Evolutionary conservation across 164 flowering plant genomes (phyloP).

Genomic region (Platanus orientalis): DNA sequence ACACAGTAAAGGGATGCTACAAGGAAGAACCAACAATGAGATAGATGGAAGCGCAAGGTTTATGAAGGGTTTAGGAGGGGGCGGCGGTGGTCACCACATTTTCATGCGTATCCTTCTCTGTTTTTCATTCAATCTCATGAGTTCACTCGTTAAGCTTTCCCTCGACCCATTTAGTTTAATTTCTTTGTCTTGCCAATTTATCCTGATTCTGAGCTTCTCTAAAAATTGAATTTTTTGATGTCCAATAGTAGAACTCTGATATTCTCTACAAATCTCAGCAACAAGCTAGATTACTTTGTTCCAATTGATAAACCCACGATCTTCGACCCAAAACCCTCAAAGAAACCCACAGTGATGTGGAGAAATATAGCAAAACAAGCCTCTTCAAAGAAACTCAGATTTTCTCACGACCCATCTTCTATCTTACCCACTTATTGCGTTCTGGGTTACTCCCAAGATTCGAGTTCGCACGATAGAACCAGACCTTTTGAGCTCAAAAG

Average conservation of each 20-base stretch:
- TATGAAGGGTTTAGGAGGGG: no score
- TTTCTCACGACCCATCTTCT: constrained; percentile 3
- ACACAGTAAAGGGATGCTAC: no score
- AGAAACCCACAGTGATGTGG: constrained; percentile 36
- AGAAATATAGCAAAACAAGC: constrained; percentile 30
- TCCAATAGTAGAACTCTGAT: constrained; percentile 2
- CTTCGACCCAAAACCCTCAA: not conserved
- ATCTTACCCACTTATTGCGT: constrained; percentile 7
- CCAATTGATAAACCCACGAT: not conserved
- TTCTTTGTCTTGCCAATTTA: not conserved
- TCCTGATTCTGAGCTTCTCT: not conserved
- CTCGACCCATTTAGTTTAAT: not conserved
- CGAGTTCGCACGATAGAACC: constrained; percentile 11
- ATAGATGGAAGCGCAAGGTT: no score
- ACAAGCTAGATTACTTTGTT: not conserved
- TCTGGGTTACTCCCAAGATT: constrained; percentile 6
- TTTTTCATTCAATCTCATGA: no score
- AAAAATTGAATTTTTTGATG: constrained; percentile 5
- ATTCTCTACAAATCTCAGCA: constrained; percentile 6
- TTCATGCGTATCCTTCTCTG: no score
- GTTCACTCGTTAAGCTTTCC: no score
- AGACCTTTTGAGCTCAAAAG: constrained; percentile 9
- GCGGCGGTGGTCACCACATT: no score
- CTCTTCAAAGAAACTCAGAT: constrained; percentile 20
- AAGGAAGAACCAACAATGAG: no score